Evolutionary conservation across 345 rosid genomes (phyloP), one percentile per base, ranked within the genome.

Genomic region (Clarkia xantiana): DNA sequence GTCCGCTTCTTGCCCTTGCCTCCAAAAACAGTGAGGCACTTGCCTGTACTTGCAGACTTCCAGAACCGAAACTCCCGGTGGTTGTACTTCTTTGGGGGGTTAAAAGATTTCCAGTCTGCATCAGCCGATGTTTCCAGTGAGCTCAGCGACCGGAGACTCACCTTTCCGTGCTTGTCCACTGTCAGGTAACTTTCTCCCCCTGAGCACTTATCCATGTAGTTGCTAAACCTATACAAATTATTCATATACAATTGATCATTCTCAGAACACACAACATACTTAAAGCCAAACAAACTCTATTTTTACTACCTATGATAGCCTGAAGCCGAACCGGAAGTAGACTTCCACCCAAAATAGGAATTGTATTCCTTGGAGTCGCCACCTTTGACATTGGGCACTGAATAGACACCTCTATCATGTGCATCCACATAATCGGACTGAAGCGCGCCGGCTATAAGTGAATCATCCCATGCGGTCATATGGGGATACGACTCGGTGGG

Each of bases 271-370:
- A n/a, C n/a, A n/a, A n/a, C n/a, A n/a, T n/a, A n/a, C n/a, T n/a
- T n/a, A n/a, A n/a, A n/a, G n/a, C n/a, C n/a, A n/a, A n/a, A n/a
- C n/a, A n/a, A n/a, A n/a, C n/a, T n/a, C n/a, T n/a, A n/a, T n/a
- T n/a, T 5, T 18, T 2, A 8, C 16, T 64, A 71, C 78, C 78
- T 69, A 49, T 72, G 78, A 60, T 61, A 72, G 18, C 71, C 75
- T 52, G 78, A 65, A 62, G 62, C 67, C 1, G 80, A 69, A 59
- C 80, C 76, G 14, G 78, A 75, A 57, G 69, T 60, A 11, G 77
- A 77, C 34, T 74, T 45, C 78, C 84, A 74, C 16, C 84, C 84
- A 62, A 47, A 77, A 16, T 69, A 78, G 46, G 70, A 63, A 43
- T 78, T 75, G 44, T 62, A 45, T 7, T 60, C 14, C 11, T 56